Conservation (phyloP, 805 yeast genomes). For the Zygotorulaspora danielsina region DNA sequence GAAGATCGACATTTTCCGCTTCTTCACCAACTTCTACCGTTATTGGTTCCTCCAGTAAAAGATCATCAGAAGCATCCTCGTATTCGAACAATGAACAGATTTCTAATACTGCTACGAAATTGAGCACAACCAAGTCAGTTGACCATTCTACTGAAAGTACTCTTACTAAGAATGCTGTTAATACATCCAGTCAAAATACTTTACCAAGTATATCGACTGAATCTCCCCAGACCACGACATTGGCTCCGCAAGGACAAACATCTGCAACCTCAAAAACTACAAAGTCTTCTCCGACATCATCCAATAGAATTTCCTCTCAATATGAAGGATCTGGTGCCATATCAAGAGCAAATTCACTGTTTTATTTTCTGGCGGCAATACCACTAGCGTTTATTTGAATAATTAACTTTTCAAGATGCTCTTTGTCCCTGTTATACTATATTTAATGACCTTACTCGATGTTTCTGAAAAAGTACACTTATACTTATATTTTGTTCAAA, state of each 20-base stretch:
- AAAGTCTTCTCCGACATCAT: background rate
- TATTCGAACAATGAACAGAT: too few species aligned
- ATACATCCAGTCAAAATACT: too few species aligned
- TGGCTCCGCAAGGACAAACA: background rate
- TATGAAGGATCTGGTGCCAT: conserved; percentile 6
- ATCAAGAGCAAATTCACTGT: background rate
- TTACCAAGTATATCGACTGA: conserved; percentile 3
- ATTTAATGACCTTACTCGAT: background rate
- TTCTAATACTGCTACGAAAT: too few species aligned
- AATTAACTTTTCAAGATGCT: background rate
- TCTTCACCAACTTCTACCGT: too few species aligned
- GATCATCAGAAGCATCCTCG: too few species aligned
- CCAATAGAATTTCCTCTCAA: background rate
- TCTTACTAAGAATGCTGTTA: too few species aligned
- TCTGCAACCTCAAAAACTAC: background rate
- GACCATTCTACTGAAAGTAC: too few species aligned
- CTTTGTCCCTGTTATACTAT: background rate
- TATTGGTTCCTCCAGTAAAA: too few species aligned
- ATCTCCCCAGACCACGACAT: conserved; percentile 1
- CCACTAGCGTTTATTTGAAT: conserved; percentile 8
- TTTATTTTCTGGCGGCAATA: conserved; percentile 2
- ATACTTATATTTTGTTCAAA: background rate
- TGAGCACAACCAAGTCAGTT: too few species aligned
- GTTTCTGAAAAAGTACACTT: background rate
- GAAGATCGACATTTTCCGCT: too few species aligned